These are phyloP conservation scores for Blepharisma stoltei DNA, from an alignment of 73 alveolate species.

Conservation along the genomic window DNA sequence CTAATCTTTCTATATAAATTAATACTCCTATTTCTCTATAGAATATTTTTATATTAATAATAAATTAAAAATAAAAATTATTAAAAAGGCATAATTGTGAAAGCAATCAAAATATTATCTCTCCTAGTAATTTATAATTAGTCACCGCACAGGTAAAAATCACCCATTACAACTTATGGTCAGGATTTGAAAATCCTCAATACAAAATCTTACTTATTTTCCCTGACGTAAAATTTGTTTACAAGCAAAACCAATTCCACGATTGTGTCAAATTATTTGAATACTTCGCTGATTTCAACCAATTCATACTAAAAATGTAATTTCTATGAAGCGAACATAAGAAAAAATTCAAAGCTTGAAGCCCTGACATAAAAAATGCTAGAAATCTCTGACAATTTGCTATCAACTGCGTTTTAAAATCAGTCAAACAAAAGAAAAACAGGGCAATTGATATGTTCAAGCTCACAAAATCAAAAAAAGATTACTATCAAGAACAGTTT, in stretches of 20 bases:
- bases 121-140: conserved; percentile 6
- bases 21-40: too few species aligned
- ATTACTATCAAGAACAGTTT: not conserved
- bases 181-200: not conserved
- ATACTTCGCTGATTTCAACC: not conserved
- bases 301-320: conserved; percentile 12
- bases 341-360: conserved; percentile 8
- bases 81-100: too few species aligned
- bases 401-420: not conserved
- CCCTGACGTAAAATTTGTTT: not conserved
- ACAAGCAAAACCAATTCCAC: conserved; percentile 11
- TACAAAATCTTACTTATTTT: not conserved
- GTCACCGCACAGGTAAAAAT: not conserved
- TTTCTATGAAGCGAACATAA: not conserved
- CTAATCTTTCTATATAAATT: too few species aligned
- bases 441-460: not conserved
- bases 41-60: too few species aligned
- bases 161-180: not conserved
- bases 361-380: not conserved
- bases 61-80: too few species aligned
- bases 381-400: not conserved
- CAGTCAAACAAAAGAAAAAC: conserved; percentile 6
- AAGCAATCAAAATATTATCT: not conserved
- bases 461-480: not conserved
- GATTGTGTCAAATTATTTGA: not conserved